A percentile compares a stretch with the other conserved stretches of the same genome.
Evolutionary conservation across 176 grass and related monocot genomes (phyloP).

Genomic region (Eragrostis nindensis): DNA sequence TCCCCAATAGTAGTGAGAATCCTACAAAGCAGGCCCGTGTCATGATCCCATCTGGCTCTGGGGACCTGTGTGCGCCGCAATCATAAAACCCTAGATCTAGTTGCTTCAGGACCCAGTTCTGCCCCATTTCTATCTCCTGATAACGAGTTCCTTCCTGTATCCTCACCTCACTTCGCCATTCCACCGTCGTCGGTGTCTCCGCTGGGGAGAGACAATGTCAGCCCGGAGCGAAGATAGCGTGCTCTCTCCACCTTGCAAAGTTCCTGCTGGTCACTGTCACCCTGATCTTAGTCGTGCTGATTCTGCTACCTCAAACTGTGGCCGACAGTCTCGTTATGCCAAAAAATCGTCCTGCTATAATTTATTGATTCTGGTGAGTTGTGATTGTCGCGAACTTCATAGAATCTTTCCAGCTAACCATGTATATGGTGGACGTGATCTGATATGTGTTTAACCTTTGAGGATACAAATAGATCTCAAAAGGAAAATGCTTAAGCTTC

Average conservation of each 20-base stretch:
- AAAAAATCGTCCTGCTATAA: neutral
- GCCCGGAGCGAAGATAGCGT: neutral
- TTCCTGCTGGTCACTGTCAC: neutral
- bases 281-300: neutral
- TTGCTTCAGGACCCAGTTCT: neutral
- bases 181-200: neutral
- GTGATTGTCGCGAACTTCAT: constrained; percentile 1
- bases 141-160: neutral
- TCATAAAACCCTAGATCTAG: constrained; percentile 2
- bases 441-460: too few species aligned
- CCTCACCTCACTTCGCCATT: neutral
- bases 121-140: neutral
- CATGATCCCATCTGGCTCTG: neutral
- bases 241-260: neutral
- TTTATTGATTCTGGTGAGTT: constrained; percentile 21
- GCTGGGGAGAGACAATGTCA: neutral
- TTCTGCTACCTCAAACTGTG: neutral
- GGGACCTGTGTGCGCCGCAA: neutral
- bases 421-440: neutral
- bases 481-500: too few species aligned
- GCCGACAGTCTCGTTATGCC: neutral
- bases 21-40: neutral
- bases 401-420: neutral
- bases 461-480: too few species aligned
- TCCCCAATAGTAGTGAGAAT: neutral